A percentile compares a stretch with the other conserved stretches of the same genome.
phyloP scores from a whole-genome alignment of 495 filamentous ascomycete genomes.

The Hypoxylon lienhwacheense region DNA sequence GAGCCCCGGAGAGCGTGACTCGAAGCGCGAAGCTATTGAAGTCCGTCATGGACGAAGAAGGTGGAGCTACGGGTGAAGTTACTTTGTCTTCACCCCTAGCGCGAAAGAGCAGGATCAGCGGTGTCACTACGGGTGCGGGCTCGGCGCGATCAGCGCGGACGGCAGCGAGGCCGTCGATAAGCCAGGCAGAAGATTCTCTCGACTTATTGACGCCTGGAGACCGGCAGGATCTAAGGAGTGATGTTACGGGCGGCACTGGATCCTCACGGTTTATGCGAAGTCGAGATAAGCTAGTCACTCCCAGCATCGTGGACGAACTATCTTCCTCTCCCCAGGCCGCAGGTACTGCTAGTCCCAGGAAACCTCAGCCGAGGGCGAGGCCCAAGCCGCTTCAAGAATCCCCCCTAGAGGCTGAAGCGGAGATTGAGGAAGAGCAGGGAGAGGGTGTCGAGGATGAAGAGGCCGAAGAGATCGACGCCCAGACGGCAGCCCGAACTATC shows the following conservation, averaged over 20 bases:
- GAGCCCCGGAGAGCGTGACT: slow-evolving; percentile 30
- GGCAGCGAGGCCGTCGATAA: slow-evolving; percentile 12
- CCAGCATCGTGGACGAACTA: slow-evolving; percentile 30
- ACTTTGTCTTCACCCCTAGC: slow-evolving; percentile 47
- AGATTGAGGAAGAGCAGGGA: slow-evolving; percentile 34
- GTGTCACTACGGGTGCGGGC: slow-evolving; percentile 14
- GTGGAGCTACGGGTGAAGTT: slow-evolving; percentile 21
- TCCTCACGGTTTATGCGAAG: slow-evolving; percentile 32
- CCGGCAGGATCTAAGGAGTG: slow-evolving; percentile 24
- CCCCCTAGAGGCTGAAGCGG: slow-evolving; percentile 13
- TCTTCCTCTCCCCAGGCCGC: slow-evolving; percentile 38
- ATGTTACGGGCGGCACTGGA: slow-evolving; percentile 12
- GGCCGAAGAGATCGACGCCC: slow-evolving; percentile 38
- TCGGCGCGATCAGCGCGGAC: slow-evolving; percentile 27
- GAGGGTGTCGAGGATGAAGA: slow-evolving; percentile 25
- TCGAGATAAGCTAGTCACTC: slow-evolving; percentile 19
- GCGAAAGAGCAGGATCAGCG: slow-evolving; percentile 41
- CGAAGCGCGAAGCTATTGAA: slow-evolving; percentile 41
- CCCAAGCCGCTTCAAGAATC: too few relatives aligned
- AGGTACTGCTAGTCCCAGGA: slow-evolving; percentile 37
- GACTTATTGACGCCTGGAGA: slow-evolving; percentile 20
- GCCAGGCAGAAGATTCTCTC: background rate
- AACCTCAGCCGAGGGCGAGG: slow-evolving; percentile 28
- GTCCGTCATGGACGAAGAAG: slow-evolving; percentile 34
- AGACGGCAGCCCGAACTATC: slow-evolving; percentile 41